Conservation (phyloP, 2,329 filamentous ascomycete genomes). For the Microthyrium microscopicum region DNA sequence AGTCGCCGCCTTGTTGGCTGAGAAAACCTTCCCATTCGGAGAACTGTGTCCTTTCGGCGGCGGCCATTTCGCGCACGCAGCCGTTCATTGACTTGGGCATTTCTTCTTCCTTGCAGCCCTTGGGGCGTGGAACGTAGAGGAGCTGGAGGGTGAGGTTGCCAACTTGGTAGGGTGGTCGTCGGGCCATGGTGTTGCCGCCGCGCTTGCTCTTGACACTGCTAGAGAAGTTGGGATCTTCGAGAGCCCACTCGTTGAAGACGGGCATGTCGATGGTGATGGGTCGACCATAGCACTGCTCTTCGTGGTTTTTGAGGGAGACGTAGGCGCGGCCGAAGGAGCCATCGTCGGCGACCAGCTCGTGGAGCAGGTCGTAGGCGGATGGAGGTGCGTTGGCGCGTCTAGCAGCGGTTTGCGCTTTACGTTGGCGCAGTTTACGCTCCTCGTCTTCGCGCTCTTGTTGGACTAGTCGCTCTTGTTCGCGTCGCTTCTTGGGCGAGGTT, state of each 20-base stretch:
- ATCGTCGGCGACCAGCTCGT: constrained; percentile 73
- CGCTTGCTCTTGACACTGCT: constrained; percentile 92
- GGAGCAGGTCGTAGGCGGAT: constrained; percentile 71
- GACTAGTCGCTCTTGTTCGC: constrained; percentile 63
- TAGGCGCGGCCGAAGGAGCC: constrained; percentile 92
- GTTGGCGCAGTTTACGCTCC: constrained; percentile 5
- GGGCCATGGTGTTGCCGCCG: constrained; percentile 45
- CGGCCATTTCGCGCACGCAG: constrained; percentile 82
- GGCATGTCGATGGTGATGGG: constrained; percentile 77
- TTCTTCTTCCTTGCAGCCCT: constrained; percentile 72
- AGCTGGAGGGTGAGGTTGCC: constrained; percentile 90
- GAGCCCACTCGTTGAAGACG: constrained; percentile 97
- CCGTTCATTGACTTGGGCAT: constrained; percentile 99
- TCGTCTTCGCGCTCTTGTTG: constrained; percentile 19
- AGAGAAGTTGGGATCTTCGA: constrained; percentile 52
- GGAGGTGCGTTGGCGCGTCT: constrained; percentile 26
- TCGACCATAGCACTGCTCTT: constrained; percentile 72
- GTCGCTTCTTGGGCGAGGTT: constrained; percentile 88
- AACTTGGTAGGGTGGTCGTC: constrained; percentile 82
- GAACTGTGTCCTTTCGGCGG: constrained; percentile 64
- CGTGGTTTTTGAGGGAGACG: constrained; percentile 84
- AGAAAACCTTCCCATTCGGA: constrained; percentile 75
- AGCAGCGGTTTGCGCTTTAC: constrained; percentile 19
- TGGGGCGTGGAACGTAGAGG: constrained; percentile 84
- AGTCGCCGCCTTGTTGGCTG: constrained; percentile 95